Evolutionary conservation across 768 basidiomycete species (phyloP).

Genomic region (Lactarius hengduanensis): DNA sequence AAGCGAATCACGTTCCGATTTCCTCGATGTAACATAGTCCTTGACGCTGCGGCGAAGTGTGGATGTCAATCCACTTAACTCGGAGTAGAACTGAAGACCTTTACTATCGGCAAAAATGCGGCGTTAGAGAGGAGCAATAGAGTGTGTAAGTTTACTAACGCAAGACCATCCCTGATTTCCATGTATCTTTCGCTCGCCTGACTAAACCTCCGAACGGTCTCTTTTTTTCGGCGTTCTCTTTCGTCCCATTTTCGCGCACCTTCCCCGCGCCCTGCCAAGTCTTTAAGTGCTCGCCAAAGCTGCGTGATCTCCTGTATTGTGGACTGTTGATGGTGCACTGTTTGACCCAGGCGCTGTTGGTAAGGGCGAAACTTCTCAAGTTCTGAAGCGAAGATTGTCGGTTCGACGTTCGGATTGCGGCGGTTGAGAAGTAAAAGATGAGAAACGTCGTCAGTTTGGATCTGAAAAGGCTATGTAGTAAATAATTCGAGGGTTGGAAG

Average conservation of each 20-base stretch:
- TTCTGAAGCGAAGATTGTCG: constrained; percentile 86
- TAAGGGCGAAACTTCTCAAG: constrained; percentile 95
- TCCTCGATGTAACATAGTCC: constrained; percentile 61
- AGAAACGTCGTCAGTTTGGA: constrained; percentile 96
- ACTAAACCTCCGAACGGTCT: constrained; percentile 66
- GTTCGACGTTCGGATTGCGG: constrained; percentile 78
- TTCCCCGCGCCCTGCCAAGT: constrained; percentile 70
- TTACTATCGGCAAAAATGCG: constrained; percentile 50
- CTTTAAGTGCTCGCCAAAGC: constrained; percentile 73
- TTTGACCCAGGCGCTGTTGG: constrained; percentile 76
- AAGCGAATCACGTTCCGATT: constrained; percentile 67
- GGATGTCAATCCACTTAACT: constrained; percentile 62
- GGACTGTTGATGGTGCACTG: constrained; percentile 72
- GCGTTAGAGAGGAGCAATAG: constrained; percentile 19
- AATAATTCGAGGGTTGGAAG: not conserved
- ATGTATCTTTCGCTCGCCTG: constrained; percentile 81
- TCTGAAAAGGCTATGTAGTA: constrained; percentile 43
- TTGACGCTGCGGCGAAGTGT: constrained; percentile 59
- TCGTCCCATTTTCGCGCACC: constrained; percentile 81
- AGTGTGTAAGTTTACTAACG: constrained; percentile 49
- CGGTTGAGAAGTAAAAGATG: constrained; percentile 90
- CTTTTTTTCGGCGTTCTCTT: constrained; percentile 74
- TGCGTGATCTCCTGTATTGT: constrained; percentile 70
- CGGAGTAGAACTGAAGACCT: constrained; percentile 85
- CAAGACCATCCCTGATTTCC: constrained; percentile 82